Percentiles rank a stretch among this genome's conserved stretches.
Conservation (phyloP, 441 rosid species). For the Jatropha podagrica region DNA sequence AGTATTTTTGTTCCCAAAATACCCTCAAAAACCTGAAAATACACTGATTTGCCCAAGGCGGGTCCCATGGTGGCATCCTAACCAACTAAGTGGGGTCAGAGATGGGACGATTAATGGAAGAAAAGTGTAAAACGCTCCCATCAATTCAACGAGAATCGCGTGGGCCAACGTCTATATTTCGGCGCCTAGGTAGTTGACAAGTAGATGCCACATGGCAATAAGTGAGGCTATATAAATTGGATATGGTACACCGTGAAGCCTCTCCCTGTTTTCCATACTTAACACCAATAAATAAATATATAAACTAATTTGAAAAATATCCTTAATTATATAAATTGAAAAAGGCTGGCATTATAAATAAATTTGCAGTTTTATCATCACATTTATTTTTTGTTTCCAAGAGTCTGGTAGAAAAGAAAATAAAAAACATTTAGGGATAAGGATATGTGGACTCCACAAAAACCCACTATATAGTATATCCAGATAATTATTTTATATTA, state of each 20-base stretch:
- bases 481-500: no score
- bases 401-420: no score
- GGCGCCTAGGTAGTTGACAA: conserved; percentile 25
- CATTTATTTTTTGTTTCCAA: no score
- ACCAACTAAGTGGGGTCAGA: background rate
- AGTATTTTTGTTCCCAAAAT: background rate
- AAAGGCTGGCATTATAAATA: no score
- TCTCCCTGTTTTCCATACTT: no score
- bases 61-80: conserved; percentile 3
- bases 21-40: background rate
- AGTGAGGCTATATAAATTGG: background rate
- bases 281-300: no score
- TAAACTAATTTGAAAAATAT: no score
- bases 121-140: conserved; percentile 15
- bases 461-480: no score
- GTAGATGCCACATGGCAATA: conserved; percentile 16
- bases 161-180: conserved; percentile 26
- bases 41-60: conserved; percentile 8
- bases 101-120: background rate
- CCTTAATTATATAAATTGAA: no score
- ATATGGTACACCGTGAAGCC: background rate
- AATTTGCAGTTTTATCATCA: no score
- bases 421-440: no score
- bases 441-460: no score
- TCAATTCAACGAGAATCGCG: conserved; percentile 27